A percentile compares a stretch with the other conserved stretches of the same genome.
These are phyloP conservation scores for Lachnellula cervina DNA, from an alignment of 2,329 filamentous ascomycete species.

Conservation along the genomic window DNA sequence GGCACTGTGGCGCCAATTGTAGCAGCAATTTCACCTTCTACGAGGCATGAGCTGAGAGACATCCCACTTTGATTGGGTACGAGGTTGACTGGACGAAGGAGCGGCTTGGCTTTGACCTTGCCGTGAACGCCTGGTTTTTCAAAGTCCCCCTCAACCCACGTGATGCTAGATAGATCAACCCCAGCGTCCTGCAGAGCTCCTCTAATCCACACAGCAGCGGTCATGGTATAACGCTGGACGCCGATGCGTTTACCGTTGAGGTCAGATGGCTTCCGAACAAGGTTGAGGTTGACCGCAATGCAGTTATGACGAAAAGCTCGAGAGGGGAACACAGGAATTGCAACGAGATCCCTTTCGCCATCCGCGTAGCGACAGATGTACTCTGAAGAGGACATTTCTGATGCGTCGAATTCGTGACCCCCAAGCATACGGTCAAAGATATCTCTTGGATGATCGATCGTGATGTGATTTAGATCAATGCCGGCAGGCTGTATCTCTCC, in stretches of 20 bases:
- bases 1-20: conserved; percentile 34
- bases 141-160: conserved; percentile 34
- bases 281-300: conserved; percentile 31
- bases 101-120: conserved; percentile 25
- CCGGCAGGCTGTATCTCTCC: conserved; percentile 28
- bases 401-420: conserved; percentile 28
- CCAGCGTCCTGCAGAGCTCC: conserved; percentile 32
- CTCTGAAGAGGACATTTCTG: conserved; percentile 30
- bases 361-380: conserved; percentile 28
- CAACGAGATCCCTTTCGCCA: conserved; percentile 27
- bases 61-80: conserved; percentile 26
- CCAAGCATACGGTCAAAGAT: conserved; percentile 32
- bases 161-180: conserved; percentile 30
- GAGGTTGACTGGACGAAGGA: conserved; percentile 25
- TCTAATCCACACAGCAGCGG: conserved; percentile 35
- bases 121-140: conserved; percentile 28
- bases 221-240: conserved; percentile 36
- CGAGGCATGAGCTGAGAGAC: conserved; percentile 31
- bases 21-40: conserved; percentile 35
- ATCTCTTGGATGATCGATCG: conserved; percentile 30
- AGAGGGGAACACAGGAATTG: conserved; percentile 32
- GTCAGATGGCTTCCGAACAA: conserved; percentile 29
- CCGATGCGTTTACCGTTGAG: conserved; percentile 34
- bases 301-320: conserved; percentile 32
- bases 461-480: conserved; percentile 31